Percentiles rank a stretch among this genome's conserved stretches.
These are phyloP conservation scores for Phytophthora pisi DNA, from an alignment of 352 stramenopile genomes.

Conservation along the genomic window DNA sequence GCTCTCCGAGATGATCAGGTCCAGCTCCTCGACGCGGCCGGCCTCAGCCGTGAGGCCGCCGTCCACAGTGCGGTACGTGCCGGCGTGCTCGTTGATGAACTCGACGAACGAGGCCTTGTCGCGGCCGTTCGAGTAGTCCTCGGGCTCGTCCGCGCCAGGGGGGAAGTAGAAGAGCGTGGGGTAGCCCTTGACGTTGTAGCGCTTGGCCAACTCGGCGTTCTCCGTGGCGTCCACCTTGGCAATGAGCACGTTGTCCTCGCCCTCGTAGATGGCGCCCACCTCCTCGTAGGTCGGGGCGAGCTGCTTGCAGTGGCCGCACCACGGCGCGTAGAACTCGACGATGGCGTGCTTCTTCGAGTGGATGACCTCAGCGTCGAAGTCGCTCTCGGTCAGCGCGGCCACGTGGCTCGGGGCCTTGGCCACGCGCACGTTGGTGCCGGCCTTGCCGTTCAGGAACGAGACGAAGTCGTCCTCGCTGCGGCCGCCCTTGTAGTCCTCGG, in stretches of 20 bases:
- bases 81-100: conserved; percentile 92
- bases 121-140: conserved; percentile 86
- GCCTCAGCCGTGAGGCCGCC: conserved; percentile 76
- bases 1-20: conserved; percentile 80
- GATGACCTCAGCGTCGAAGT: conserved; percentile 85
- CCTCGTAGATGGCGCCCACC: conserved; percentile 73
- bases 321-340: conserved; percentile 95
- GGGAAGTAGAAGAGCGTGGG: conserved; percentile 94
- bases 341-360: conserved; percentile 87
- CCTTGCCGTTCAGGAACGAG: conserved; percentile 79
- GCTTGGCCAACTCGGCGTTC: conserved; percentile 58
- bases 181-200: conserved; percentile 91
- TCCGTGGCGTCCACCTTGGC: conserved; percentile 85
- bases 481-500: conserved; percentile 88
- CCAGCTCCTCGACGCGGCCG: conserved; percentile 83
- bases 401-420: conserved; percentile 75
- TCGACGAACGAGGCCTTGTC: conserved; percentile 88
- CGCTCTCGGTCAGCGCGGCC: conserved; percentile 52
- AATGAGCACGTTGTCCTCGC: conserved; percentile 82
- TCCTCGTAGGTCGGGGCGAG: conserved; percentile 91
- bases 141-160: conserved; percentile 71
- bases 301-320: conserved; percentile 94
- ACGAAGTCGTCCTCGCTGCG: conserved; percentile 85
- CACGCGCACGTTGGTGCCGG: conserved; percentile 73
- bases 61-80: conserved; percentile 80